Conservation (phyloP, 306 rosid species). For the Rubus parviflorus region DNA sequence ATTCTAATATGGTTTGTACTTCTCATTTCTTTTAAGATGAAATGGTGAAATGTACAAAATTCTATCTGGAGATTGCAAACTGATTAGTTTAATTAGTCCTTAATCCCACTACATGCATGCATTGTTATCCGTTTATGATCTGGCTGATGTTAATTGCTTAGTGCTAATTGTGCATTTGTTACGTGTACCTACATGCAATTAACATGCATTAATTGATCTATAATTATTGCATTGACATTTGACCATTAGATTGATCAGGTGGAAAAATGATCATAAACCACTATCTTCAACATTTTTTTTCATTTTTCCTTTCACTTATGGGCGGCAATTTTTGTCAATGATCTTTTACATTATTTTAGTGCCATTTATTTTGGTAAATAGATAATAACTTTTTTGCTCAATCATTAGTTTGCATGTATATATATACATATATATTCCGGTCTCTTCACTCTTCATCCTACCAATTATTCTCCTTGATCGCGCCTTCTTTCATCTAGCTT, state of each 20-base stretch:
- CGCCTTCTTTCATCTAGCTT: background rate
- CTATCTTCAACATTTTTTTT: background rate
- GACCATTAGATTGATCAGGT: background rate
- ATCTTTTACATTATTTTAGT: background rate
- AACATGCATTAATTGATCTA: background rate
- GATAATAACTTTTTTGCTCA: background rate
- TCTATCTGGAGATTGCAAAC: too few species aligned
- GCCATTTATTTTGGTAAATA: background rate
- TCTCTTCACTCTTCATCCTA: conserved; percentile 4
- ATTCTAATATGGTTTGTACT: background rate
- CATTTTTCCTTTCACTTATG: background rate
- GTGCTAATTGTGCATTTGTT: conserved; percentile 2
- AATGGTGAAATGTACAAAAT: too few species aligned
- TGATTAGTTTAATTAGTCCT: too few species aligned
- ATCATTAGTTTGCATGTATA: conserved; percentile 6
- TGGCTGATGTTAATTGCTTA: background rate
- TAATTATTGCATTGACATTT: background rate
- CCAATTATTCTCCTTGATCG: background rate
- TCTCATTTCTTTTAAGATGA: background rate
- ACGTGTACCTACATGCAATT: conserved; percentile 8
- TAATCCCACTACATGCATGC: background rate
- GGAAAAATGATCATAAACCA: conserved; percentile 11
- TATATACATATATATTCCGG: background rate
- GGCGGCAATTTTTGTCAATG: background rate
- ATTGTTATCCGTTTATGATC: background rate